Evolutionary conservation across 2,329 filamentous ascomycete genomes (phyloP).

Genomic region (Penicillium italicum): DNA sequence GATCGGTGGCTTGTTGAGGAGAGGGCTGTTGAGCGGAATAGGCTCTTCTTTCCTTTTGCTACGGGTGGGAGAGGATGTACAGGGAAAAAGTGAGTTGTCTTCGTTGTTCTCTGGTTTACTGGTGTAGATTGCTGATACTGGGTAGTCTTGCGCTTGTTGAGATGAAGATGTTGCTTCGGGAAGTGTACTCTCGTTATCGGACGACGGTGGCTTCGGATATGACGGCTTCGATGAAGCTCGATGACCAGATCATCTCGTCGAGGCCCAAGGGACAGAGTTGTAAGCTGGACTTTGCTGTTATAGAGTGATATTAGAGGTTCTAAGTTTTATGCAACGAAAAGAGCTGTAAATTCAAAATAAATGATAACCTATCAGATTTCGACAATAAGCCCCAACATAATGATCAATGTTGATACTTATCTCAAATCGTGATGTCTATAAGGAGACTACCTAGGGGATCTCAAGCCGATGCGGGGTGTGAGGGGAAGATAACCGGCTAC

Average conservation of each 20-base stretch:
- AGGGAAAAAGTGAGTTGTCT: conserved; percentile 52
- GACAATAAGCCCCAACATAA: neutral
- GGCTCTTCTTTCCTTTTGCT: conserved; percentile 63
- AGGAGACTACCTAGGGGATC: neutral
- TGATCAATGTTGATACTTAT: neutral
- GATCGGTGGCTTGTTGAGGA: conserved; percentile 38
- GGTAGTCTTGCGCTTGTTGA: conserved; percentile 59
- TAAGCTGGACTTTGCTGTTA: conserved; percentile 40
- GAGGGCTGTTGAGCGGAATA: conserved; percentile 41
- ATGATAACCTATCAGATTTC: neutral
- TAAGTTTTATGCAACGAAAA: neutral
- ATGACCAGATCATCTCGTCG: conserved; percentile 65
- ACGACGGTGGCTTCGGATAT: conserved; percentile 55
- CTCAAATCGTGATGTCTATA: neutral
- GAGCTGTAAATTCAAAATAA: neutral
- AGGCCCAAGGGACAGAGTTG: conserved; percentile 60
- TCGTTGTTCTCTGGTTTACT: neutral
- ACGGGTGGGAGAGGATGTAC: conserved; percentile 61
- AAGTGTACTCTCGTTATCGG: conserved; percentile 57
- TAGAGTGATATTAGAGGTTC: neutral
- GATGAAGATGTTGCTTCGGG: conserved; percentile 64
- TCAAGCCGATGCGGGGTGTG: conserved; percentile 18
- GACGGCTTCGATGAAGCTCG: conserved; percentile 58
- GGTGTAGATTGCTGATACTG: conserved; percentile 2
- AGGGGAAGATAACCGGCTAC: conserved; percentile 17